phyloP scores from a whole-genome alignment of 1,284 basidiomycete genomes.

The Phlebopus sp. region DNA sequence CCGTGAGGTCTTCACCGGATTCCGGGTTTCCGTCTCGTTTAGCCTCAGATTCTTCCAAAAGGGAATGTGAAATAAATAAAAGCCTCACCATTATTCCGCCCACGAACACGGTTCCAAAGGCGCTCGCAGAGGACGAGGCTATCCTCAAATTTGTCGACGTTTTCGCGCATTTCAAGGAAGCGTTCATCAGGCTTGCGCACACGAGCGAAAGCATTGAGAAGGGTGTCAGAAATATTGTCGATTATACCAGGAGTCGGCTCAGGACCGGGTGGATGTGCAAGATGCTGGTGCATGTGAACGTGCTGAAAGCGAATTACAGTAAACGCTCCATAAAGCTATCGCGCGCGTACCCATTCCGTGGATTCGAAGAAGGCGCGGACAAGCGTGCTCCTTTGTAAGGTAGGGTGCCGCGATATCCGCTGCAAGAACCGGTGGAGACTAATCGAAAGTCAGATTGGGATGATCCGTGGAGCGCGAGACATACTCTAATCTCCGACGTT shows the following conservation, averaged over 20 bases:
- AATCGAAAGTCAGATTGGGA: constrained; percentile 16
- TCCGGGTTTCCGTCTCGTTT: constrained; percentile 75
- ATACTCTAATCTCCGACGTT: constrained; percentile 85
- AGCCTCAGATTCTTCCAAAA: constrained; percentile 63
- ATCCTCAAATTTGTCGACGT: constrained; percentile 94
- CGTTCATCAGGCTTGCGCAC: constrained; percentile 96
- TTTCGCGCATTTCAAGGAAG: constrained; percentile 88
- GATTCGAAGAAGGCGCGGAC: constrained; percentile 93
- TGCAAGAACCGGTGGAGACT: constrained; percentile 94
- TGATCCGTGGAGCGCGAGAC: constrained; percentile 8
- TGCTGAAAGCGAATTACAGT: constrained; percentile 49
- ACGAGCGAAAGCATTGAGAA: constrained; percentile 92
- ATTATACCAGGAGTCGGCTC: constrained; percentile 81
- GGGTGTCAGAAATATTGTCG: constrained; percentile 93
- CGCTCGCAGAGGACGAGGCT: constrained; percentile 80
- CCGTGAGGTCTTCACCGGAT: constrained; percentile 86
- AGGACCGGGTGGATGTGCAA: constrained; percentile 82
- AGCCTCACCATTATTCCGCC: constrained; percentile 82
- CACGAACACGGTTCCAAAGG: constrained; percentile 71
- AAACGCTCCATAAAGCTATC: constrained; percentile 3
- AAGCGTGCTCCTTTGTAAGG: constrained; percentile 87
- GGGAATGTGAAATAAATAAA: constrained; percentile 18
- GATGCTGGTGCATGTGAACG: constrained; percentile 93
- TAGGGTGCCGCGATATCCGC: constrained; percentile 89
- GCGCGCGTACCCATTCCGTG: constrained; percentile 84